Percentiles rank a stretch among this genome's conserved stretches.
phyloP scores from a whole-genome alignment of 495 filamentous ascomycete genomes.

The Aspergillus biplanus region DNA sequence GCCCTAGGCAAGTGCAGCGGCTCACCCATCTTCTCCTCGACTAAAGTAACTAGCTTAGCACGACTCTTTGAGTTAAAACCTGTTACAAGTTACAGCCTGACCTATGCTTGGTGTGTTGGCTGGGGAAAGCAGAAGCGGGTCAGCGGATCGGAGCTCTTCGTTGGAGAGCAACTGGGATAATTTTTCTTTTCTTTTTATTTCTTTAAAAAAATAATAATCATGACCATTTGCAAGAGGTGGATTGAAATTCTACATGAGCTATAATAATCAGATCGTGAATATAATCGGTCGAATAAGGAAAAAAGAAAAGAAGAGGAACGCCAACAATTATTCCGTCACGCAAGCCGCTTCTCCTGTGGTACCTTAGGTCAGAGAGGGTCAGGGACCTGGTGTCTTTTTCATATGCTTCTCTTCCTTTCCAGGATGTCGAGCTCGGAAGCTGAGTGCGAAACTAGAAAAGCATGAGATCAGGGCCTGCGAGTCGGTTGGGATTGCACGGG shows the following conservation, averaged over 20 bases:
- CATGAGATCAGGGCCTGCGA: neutral
- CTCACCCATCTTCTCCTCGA: neutral
- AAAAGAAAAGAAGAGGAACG: no score
- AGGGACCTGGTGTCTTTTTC: neutral
- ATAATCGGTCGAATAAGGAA: no score
- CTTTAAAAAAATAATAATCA: neutral
- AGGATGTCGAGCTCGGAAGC: slow-evolving; percentile 1
- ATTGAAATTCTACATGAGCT: no score
- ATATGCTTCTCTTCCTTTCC: neutral
- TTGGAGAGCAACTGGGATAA: neutral
- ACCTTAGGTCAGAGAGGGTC: neutral
- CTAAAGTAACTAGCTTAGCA: no score
- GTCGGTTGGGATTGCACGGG: neutral
- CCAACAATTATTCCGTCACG: no score
- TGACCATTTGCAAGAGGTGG: no score
- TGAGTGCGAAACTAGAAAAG: neutral
- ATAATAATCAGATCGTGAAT: no score
- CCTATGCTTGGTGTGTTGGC: slow-evolving; percentile 11
- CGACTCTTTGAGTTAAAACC: neutral
- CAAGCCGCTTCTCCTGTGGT: no score
- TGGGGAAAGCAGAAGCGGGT: slow-evolving; percentile 20
- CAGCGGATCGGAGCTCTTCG: slow-evolving; percentile 15
- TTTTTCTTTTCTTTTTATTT: neutral
- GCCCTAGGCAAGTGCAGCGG: neutral
- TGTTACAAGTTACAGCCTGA: neutral